Evolutionary conservation across 495 filamentous ascomycete species (phyloP).

Genomic region (Aspergillus coremiiformis): DNA sequence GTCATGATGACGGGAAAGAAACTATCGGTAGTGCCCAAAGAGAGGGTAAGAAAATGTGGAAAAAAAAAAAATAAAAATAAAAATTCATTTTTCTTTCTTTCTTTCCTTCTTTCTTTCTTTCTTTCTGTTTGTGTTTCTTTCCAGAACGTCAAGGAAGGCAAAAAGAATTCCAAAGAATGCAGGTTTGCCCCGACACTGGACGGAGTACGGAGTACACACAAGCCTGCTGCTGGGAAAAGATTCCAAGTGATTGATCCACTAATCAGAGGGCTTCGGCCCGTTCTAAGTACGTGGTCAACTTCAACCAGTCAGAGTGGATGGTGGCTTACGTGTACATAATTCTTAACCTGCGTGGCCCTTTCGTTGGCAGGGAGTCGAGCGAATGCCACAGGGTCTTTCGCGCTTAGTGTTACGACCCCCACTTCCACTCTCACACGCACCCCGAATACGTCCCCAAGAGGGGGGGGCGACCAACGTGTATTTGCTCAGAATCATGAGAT

Average conservation of each 20-base stretch:
- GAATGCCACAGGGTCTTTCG: background rate
- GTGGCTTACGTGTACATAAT: slow-evolving; percentile 11
- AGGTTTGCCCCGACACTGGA: background rate
- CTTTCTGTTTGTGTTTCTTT: too few relatives aligned
- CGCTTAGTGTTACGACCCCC: slow-evolving; percentile 1
- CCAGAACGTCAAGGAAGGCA: slow-evolving; percentile 15
- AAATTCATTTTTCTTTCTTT: slow-evolving; percentile 1
- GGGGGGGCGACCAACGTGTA: background rate
- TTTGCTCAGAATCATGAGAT: background rate
- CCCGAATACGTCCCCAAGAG: background rate
- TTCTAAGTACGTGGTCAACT: slow-evolving; percentile 1
- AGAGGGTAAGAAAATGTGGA: background rate
- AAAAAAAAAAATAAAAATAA: slow-evolving; percentile 1
- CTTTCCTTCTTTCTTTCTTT: too few relatives aligned
- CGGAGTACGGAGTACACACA: too few relatives aligned
- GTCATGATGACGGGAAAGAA: background rate
- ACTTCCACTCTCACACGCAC: background rate
- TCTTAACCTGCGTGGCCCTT: background rate
- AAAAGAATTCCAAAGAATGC: slow-evolving; percentile 16
- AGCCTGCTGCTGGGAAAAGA: background rate
- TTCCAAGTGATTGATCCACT: slow-evolving; percentile 1
- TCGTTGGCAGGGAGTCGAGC: background rate
- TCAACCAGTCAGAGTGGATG: slow-evolving; percentile 9
- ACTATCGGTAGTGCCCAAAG: background rate
- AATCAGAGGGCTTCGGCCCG: slow-evolving; percentile 15